phyloP scores from a whole-genome alignment of 75 land plant species.

The Selaginella tamariscina region DNA sequence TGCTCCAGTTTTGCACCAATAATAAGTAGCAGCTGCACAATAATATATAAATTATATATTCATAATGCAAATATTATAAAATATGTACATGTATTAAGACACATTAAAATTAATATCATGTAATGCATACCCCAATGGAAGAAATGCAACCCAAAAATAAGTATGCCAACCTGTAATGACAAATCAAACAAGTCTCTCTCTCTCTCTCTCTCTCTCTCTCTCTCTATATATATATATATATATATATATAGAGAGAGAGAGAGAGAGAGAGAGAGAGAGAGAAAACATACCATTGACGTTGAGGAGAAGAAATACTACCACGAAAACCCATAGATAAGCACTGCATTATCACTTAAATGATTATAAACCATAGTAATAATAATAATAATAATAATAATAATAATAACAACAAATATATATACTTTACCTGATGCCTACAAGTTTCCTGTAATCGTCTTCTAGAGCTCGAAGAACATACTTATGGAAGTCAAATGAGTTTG shows the following conservation, averaged over 20 bases:
- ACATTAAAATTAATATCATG: background rate
- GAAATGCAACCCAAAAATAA: slow-evolving; percentile 46
- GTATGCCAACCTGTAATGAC: slow-evolving; percentile 50
- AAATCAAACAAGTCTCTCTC: no score
- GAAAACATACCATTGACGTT: slow-evolving; percentile 45
- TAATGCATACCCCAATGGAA: slow-evolving; percentile 46
- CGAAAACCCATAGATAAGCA: slow-evolving; percentile 53
- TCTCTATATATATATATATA: no score
- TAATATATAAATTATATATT: background rate
- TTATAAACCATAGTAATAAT: background rate
- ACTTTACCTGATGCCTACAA: slow-evolving; percentile 79
- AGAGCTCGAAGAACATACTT: slow-evolving; percentile 15
- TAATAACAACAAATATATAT: background rate
- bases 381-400: background rate
- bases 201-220: no score
- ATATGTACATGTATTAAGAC: background rate
- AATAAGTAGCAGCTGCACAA: slow-evolving; percentile 50
- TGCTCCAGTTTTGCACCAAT: slow-evolving; percentile 79
- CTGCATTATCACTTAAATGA: slow-evolving; percentile 34
- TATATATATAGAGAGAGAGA: no score
- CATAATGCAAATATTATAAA: slow-evolving; percentile 1
- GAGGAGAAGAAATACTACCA: slow-evolving; percentile 47
- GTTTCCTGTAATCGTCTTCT: slow-evolving; percentile 76
- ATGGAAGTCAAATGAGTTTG: slow-evolving; percentile 3
- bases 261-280: background rate